Percentiles rank a stretch among this genome's conserved stretches.
Conservation (phyloP, 129 eudicot species). For the Lactuca sativa region DNA sequence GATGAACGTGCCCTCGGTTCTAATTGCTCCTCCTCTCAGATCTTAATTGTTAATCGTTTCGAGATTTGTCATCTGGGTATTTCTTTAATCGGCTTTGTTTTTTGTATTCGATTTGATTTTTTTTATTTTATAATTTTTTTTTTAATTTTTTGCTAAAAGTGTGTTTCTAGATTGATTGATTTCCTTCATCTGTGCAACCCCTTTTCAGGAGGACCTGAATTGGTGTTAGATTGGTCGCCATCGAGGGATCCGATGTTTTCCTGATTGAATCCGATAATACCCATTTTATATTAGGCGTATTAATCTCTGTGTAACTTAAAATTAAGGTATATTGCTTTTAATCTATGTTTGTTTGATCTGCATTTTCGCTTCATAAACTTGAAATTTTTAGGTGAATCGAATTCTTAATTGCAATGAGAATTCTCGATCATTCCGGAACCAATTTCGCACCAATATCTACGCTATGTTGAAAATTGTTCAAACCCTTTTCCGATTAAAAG, state of each 20-base stretch:
- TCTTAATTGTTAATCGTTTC: constrained; percentile 33
- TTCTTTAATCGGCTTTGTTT: constrained; percentile 32
- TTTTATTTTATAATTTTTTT: not conserved
- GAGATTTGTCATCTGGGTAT: constrained; percentile 44
- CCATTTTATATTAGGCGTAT: constrained; percentile 15
- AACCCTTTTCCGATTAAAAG: not conserved
- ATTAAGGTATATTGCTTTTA: constrained; percentile 43
- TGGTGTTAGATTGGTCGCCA: constrained; percentile 30
- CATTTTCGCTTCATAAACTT: constrained; percentile 26
- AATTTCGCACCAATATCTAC: not conserved
- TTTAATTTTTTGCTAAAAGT: constrained; percentile 14
- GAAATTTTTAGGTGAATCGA: not conserved
- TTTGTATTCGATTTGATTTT: constrained; percentile 20
- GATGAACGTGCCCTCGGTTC: constrained; percentile 67
- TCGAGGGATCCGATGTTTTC: constrained; percentile 47
- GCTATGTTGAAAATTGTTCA: not conserved
- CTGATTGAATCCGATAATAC: constrained; percentile 41
- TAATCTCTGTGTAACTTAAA: constrained; percentile 22
- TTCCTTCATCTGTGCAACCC: constrained; percentile 18
- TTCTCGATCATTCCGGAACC: not conserved
- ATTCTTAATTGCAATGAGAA: constrained; percentile 9
- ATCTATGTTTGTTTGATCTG: constrained; percentile 28
- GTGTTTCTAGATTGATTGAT: constrained; percentile 17
- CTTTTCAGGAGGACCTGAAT: constrained; percentile 29
- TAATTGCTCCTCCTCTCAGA: constrained; percentile 48